Evolutionary conservation across 2,329 filamentous ascomycete species (phyloP).

Genomic region (Trichoderma semiorbis): DNA sequence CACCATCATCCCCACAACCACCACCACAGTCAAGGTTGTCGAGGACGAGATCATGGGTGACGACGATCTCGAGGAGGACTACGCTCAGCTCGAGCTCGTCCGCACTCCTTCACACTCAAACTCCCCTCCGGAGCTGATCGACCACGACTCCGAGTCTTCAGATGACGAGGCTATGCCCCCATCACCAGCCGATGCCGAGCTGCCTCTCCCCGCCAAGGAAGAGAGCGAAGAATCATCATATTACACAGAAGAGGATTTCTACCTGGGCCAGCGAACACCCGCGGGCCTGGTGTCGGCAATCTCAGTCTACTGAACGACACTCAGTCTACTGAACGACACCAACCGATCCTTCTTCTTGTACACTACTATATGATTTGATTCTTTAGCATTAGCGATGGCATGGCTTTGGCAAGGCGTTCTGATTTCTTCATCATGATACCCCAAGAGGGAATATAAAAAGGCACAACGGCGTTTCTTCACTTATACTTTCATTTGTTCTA

Average conservation of each 20-base stretch:
- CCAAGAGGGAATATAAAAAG: slow-evolving; percentile 12
- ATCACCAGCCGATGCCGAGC: slow-evolving; percentile 57
- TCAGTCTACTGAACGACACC: slow-evolving; percentile 47
- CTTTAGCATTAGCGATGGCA: slow-evolving; percentile 15
- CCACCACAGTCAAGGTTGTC: slow-evolving; percentile 35
- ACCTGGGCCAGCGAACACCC: slow-evolving; percentile 50
- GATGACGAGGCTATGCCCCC: slow-evolving; percentile 76
- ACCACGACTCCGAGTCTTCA: slow-evolving; percentile 66
- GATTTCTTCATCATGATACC: slow-evolving; percentile 13
- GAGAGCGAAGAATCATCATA: slow-evolving; percentile 42
- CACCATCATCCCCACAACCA: slow-evolving; percentile 27
- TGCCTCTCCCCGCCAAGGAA: slow-evolving; percentile 54
- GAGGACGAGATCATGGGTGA: slow-evolving; percentile 46
- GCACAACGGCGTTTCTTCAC: slow-evolving; percentile 8
- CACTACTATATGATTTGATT: slow-evolving; percentile 12
- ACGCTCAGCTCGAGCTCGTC: slow-evolving; percentile 62
- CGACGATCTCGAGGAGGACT: slow-evolving; percentile 61
- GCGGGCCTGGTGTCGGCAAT: slow-evolving; percentile 52
- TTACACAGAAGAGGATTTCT: slow-evolving; percentile 50
- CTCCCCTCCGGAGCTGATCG: slow-evolving; percentile 67
- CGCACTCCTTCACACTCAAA: slow-evolving; percentile 64
- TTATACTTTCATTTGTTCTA: slow-evolving; percentile 12
- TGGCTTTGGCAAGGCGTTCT: slow-evolving; percentile 13
- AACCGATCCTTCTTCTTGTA: background rate
- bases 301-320: slow-evolving; percentile 47